These are phyloP conservation scores for Acarospora socialis DNA, from an alignment of 2,329 filamentous ascomycete genomes.

Conservation along the genomic window DNA sequence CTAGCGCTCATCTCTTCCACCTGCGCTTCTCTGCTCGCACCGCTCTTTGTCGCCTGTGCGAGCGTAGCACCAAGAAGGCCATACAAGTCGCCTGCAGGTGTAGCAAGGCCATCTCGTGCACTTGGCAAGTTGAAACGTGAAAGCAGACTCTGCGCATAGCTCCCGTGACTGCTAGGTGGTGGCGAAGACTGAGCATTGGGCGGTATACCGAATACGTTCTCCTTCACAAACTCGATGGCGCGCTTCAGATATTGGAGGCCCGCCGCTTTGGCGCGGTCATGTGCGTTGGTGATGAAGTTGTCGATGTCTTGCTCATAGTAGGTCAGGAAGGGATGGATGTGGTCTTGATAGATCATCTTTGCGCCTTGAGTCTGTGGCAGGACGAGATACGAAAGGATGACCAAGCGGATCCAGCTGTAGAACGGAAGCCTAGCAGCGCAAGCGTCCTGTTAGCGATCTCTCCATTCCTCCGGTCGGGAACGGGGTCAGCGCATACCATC, in stretches of 20 bases:
- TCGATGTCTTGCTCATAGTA: constrained; percentile 84
- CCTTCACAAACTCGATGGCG: constrained; percentile 56
- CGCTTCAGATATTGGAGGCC: constrained; percentile 64
- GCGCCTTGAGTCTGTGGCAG: constrained; percentile 96
- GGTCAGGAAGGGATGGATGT: constrained; percentile 76
- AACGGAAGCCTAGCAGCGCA: constrained; percentile 57
- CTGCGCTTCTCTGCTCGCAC: constrained; percentile 25
- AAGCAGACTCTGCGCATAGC: constrained; percentile 68
- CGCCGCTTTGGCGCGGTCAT: constrained; percentile 62
- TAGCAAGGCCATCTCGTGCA: constrained; percentile 37
- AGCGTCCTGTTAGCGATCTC: constrained; percentile 1
- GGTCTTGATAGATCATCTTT: constrained; percentile 66
- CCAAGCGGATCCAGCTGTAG: constrained; percentile 79
- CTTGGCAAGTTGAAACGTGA: constrained; percentile 73
- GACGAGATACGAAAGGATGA: constrained; percentile 84
- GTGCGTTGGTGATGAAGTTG: constrained; percentile 66
- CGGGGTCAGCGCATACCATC: constrained; percentile 42
- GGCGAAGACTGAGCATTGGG: constrained; percentile 39
- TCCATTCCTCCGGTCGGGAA: not conserved
- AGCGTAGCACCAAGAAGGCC: constrained; percentile 56
- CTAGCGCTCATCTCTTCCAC: constrained; percentile 41
- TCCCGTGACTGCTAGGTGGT: constrained; percentile 27
- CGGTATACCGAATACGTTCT: constrained; percentile 65
- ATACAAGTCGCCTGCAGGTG: constrained; percentile 53
- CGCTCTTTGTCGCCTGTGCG: constrained; percentile 41